Evolutionary conservation across 2,329 filamentous ascomycete genomes (phyloP), one percentile per base, ranked within the genome.

Genomic region (Neofusicoccum sp.): DNA sequence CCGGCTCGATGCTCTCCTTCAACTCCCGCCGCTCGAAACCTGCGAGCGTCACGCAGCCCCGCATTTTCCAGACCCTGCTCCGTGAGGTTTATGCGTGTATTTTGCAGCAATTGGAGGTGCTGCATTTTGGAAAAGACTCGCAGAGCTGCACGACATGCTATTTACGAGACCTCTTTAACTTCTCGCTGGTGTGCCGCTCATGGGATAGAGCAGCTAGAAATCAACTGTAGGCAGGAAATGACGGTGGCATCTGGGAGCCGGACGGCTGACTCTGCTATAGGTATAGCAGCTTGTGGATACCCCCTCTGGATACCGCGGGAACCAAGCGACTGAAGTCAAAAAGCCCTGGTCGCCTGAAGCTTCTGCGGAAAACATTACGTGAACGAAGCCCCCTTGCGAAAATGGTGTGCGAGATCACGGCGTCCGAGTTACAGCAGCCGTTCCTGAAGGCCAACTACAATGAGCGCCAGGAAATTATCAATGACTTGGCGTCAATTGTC

Each of bases 11-110:
- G 11, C 49, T 48, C 44, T 45, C 39, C 11, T n/a, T 44, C 54
- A 33, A 29, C 29, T 58, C 54, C 14, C 48, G 16, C 54, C 54
- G 36, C 6, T 63, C 61, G 3, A 56, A 56, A 4, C 14, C 50
- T 11, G 33, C 33, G 28, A 56, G 44, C 12, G 34, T 50, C 63
- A 58, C 54, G 22, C 70, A 75, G 1, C 66, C 68, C 2, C 69
- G 68, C n/a, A 50, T 78, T 0, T 79, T 83, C 67, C 78, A 81
- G 64, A 75, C 76, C 16, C 67, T 87, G 6, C 84, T 85, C 0
- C 73, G 78, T 49, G 81, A 84, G 64, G 80, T 87, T 4, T 85
- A 85, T 65, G 80, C 84, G 62, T 83, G 79, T 63, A 84, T 87
- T 41, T 66, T 86, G 9, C 73, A 77, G 37, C 81, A 85, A 62